A percentile compares a stretch with the other conserved stretches of the same genome.
Conservation (phyloP, 2,329 filamentous ascomycete species). For the Talaromyces sp. region DNA sequence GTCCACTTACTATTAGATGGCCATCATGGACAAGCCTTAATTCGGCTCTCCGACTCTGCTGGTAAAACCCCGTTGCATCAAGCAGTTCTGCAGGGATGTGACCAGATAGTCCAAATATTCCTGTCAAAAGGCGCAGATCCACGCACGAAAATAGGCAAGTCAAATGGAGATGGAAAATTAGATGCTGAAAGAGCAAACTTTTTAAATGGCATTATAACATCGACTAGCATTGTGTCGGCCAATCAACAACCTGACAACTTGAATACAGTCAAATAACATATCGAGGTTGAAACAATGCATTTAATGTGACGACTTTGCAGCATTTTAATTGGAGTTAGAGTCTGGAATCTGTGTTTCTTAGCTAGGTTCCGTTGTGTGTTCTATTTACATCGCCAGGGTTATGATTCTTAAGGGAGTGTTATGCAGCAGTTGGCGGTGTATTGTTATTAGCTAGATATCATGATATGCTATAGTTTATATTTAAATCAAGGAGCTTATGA, state of each 20-base stretch:
- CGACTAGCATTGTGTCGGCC: background rate
- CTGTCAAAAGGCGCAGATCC: background rate
- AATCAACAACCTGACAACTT: background rate
- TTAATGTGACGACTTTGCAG: background rate
- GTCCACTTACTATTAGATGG: background rate
- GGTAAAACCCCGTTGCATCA: slow-evolving; percentile 1
- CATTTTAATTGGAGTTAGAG: background rate
- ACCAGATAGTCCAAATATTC: slow-evolving; percentile 4
- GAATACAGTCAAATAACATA: background rate
- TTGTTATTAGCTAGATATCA: background rate
- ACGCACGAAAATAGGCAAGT: background rate
- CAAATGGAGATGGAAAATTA: background rate
- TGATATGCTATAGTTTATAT: background rate
- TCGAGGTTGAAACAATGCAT: background rate
- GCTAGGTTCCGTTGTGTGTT: background rate
- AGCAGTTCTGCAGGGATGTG: slow-evolving; percentile 1
- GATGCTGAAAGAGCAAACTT: background rate
- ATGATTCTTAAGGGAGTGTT: background rate
- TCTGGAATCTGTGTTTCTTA: background rate
- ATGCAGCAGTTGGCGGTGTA: background rate
- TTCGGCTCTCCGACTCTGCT: background rate
- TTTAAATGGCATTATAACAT: background rate
- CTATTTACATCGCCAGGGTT: background rate
- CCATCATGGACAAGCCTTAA: background rate
- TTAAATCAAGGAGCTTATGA: background rate